Evolutionary conservation across 805 yeast genomes (phyloP), one percentile per base, ranked within the genome.

Genomic region (Metschnikowia amazonensis): DNA sequence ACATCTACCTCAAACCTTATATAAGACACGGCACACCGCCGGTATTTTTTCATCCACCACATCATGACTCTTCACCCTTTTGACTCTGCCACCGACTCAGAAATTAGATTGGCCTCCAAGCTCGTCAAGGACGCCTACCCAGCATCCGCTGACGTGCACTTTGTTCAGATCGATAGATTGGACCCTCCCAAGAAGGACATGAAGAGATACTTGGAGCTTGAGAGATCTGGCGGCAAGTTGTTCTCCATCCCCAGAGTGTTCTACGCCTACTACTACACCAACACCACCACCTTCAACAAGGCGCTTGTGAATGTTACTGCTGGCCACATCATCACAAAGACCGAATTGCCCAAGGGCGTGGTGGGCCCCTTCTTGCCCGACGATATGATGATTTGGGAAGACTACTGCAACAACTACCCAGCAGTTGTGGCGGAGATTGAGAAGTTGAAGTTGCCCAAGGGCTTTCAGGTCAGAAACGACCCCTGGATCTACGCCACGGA

Each of bases 401-500:
- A 64, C 3, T 58, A 67, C 42, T 72, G 80, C 48, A 58, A 67
- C 56, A 56, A 63, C 21, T 84, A 83, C 59, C 89, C 89, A 16
- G 48, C 58, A 2, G 81, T 84, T 49, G 52, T 62, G 49, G 86
- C 82, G 21, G 89, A 85, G 63, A 72, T 84, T 55, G 85, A 72
- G 47, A 83, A 84, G 62, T 72, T 84, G 65, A 74, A 80, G 52
- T 70, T 85, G 47, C 90, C 89, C 49, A 59, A 68, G 53, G 76
- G 60, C 61, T 76, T 62, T 67, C 60, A 62, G 29, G 82, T 83
- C 40, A 75, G 81, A 55, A 76, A 76, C 60, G 92, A 85, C 62
- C 88, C 90, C 43, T 86, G 95, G 95, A 86, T 85, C 76, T 85
- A 86, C 62, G 95, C 92, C 58, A 82, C 89, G 28, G 89, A 83